Evolutionary conservation across 768 basidiomycete genomes (phyloP).

Genomic region (Lentinus brumalis): DNA sequence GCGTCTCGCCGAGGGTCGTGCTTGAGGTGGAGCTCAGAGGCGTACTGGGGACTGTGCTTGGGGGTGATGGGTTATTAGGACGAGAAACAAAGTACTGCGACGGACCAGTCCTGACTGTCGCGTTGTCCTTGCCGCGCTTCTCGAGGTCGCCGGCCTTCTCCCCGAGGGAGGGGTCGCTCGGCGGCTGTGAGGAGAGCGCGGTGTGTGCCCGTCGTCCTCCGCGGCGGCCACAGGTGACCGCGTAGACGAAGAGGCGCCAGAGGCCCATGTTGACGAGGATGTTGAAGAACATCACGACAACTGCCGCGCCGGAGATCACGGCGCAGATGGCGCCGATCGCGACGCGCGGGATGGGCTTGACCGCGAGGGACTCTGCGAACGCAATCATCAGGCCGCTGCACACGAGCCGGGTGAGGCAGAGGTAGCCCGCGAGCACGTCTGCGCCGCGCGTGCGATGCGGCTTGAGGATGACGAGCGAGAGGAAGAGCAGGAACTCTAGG

Average conservation of each 20-base stretch:
- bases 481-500: slow-evolving; percentile 63
- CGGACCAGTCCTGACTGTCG: slow-evolving; percentile 18
- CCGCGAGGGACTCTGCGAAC: slow-evolving; percentile 65
- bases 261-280: slow-evolving; percentile 31
- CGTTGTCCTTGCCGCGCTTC: slow-evolving; percentile 16
- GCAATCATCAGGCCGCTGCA: slow-evolving; percentile 75
- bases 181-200: slow-evolving; percentile 18
- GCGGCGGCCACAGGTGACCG: slow-evolving; percentile 19
- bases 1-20: slow-evolving; percentile 31
- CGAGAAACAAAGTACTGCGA: slow-evolving; percentile 23
- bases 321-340: slow-evolving; percentile 77
- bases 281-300: slow-evolving; percentile 71
- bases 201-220: slow-evolving; percentile 14
- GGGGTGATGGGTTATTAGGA: slow-evolving; percentile 30
- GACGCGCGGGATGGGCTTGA: slow-evolving; percentile 78
- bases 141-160: slow-evolving; percentile 15
- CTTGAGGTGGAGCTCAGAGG: slow-evolving; percentile 22
- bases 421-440: slow-evolving; percentile 67
- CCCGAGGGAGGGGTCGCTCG: slow-evolving; percentile 25
- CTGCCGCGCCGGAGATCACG: slow-evolving; percentile 69
- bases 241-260: slow-evolving; percentile 23
- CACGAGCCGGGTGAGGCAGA: slow-evolving; percentile 68
- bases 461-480: slow-evolving; percentile 52
- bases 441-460: slow-evolving; percentile 71
- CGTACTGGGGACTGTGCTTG: slow-evolving; percentile 20